Base-by-base conservation (phyloP, 139 green algal genomes). In the Volvox reticuliferus region DNA sequence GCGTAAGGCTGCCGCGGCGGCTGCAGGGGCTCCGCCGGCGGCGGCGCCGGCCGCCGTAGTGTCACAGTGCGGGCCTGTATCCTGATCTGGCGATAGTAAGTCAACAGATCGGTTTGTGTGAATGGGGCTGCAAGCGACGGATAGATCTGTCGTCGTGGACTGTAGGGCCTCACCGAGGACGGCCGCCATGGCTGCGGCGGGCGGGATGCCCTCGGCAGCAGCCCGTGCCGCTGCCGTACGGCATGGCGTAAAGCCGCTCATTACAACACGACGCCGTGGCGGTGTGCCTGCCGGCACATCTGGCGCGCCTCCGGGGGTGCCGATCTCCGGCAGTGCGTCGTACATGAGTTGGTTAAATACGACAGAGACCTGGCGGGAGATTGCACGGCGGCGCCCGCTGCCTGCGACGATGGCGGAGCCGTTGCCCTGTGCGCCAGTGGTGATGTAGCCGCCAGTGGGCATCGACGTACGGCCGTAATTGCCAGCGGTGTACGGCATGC, bases 341-440 rank as follows among this genome's bases (percentile, higher is more conserved):
- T 90, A 90, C 71, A 90, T 89, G 37, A 89, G 69, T 32, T 89
- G 85, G 37, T 89, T 89, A 71, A 89, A 89, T 44, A 89, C 85
- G n/a, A 76, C 78, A n/a, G 85, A 89, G 85, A 69, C 85, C 69
- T 89, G 85, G 17, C 85, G 69, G 14, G 85, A 89, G 28, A 89
- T 19, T 6, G 26, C 28, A 28, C 83, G 67, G 26, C 83, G 83
- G 36, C 55, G 36, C 63, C 55, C 32, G 32, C 61, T 62, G 81
- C 81, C 62, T 2, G 1, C 61, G 28, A 24, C 30, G 26, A 6
- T 20, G 37, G 30, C 79, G 18, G 37, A 85, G 44, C 35, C 30
- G 33, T 13, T 33, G 77, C 18, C 6, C 79, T 67, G 79, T 26
- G 32, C 32, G 17, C 20, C 75, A 9, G 33, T 55, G 3, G 20